Conservation (phyloP, 768 basidiomycete genomes). For the Kwoniella heveanensis region DNA sequence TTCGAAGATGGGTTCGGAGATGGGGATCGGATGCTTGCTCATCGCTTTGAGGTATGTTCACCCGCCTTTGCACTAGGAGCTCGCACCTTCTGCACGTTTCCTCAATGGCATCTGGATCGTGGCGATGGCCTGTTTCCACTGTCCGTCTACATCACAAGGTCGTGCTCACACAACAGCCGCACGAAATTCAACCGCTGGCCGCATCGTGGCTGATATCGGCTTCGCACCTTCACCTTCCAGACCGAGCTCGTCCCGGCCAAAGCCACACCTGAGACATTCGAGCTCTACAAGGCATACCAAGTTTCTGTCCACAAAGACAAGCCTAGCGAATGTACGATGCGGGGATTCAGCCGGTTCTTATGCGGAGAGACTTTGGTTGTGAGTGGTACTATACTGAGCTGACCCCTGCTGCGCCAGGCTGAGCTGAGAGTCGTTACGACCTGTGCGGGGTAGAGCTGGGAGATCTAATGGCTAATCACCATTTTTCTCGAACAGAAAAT, state of each 20-base stretch:
- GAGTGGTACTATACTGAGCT: slow-evolving; percentile 36
- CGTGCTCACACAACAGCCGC: too few relatives aligned
- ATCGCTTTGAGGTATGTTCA: slow-evolving; percentile 60
- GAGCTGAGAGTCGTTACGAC: too few relatives aligned
- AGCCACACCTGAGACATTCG: slow-evolving; percentile 78
- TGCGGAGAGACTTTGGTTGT: slow-evolving; percentile 76
- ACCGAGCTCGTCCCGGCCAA: slow-evolving; percentile 74
- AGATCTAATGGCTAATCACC: not conserved
- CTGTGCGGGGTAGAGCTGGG: too few relatives aligned
- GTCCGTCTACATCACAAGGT: too few relatives aligned
- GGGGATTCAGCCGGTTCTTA: slow-evolving; percentile 72
- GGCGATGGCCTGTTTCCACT: too few relatives aligned
- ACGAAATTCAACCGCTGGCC: too few relatives aligned
- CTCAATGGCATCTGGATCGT: too few relatives aligned
- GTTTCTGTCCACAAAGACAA: slow-evolving; percentile 72
- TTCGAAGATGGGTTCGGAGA: slow-evolving; percentile 60
- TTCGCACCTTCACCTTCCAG: slow-evolving; percentile 57
- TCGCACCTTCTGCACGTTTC: too few relatives aligned
- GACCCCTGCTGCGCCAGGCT: too few relatives aligned
- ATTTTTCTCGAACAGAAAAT: slow-evolving; percentile 59
- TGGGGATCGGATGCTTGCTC: slow-evolving; percentile 14
- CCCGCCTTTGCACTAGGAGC: too few relatives aligned
- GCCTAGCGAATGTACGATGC: slow-evolving; percentile 58
- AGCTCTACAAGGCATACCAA: slow-evolving; percentile 77
- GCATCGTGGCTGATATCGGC: too few relatives aligned